Conservation (phyloP, 2,329 filamentous ascomycete genomes). For the Monilinia laxa region DNA sequence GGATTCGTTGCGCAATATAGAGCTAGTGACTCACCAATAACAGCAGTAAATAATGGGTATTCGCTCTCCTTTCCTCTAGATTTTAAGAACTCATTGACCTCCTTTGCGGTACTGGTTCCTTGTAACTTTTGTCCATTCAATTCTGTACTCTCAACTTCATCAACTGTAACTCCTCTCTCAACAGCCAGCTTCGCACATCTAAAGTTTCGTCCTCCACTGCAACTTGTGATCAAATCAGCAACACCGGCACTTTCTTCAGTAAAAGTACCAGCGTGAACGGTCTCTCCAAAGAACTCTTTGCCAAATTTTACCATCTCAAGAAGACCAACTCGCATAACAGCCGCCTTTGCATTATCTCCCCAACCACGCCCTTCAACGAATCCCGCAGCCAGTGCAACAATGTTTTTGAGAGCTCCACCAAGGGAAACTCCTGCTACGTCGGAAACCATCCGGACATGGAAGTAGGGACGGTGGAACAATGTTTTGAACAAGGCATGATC, state of each 20-base stretch:
- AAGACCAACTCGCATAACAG: conserved; percentile 93
- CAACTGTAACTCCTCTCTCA: conserved; percentile 73
- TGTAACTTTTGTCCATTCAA: conserved; percentile 97
- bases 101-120: conserved; percentile 85
- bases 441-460: conserved; percentile 89
- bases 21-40: conserved; percentile 50
- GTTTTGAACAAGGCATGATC: conserved; percentile 80
- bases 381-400: conserved; percentile 89
- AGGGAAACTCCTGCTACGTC: conserved; percentile 98
- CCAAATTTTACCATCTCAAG: conserved; percentile 97
- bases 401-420: conserved; percentile 92
- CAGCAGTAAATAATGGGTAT: conserved; percentile 90
- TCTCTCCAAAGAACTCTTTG: conserved; percentile 85
- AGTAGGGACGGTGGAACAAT: conserved; percentile 94
- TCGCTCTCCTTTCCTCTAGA: conserved; percentile 73
- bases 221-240: conserved; percentile 92
- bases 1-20: not conserved
- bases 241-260: conserved; percentile 97
- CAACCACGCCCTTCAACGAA: conserved; percentile 95
- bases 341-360: conserved; percentile 99
- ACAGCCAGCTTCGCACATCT: conserved; percentile 87
- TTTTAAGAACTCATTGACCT: conserved; percentile 88
- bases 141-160: conserved; percentile 84
- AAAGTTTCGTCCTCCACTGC: conserved; percentile 89
- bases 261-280: conserved; percentile 79